Conservation (phyloP, 306 rosid genomes). For the Quercus aquifolioides region DNA sequence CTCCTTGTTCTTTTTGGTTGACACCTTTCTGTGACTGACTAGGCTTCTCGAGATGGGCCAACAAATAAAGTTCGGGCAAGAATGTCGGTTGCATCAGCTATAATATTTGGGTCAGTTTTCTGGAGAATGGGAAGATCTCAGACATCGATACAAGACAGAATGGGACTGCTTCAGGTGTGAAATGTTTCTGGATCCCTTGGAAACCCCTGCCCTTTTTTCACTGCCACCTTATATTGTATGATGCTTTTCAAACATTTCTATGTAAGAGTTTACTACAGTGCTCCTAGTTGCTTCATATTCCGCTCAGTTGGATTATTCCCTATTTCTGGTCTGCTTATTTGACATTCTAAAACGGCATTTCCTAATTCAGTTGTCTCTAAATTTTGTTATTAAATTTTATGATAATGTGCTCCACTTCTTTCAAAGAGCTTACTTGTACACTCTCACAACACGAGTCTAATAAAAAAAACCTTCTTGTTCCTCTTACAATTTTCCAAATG, state of each 20-base stretch:
- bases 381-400: not conserved
- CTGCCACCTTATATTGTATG: constrained; percentile 10
- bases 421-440: not conserved
- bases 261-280: not conserved
- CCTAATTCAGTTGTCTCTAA: not conserved
- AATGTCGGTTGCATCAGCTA: constrained; percentile 88
- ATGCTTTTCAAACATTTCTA: constrained; percentile 12
- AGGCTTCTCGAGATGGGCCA: constrained; percentile 93
- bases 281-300: not conserved
- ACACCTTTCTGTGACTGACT: constrained; percentile 21
- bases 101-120: constrained; percentile 90
- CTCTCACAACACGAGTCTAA: not conserved
- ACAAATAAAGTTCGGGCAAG: constrained; percentile 91
- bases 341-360: not conserved
- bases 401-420: not conserved
- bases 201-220: constrained; percentile 13
- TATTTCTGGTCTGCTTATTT: not conserved
- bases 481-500: not conserved
- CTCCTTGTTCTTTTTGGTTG: constrained; percentile 29
- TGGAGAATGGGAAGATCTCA: constrained; percentile 97
- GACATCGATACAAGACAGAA: constrained; percentile 95
- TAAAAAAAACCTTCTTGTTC: not conserved
- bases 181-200: constrained; percentile 16
- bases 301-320: not conserved
- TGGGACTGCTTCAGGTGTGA: constrained; percentile 98